These are phyloP conservation scores for Periconia sp. DNA, from an alignment of 2,329 filamentous ascomycete species.

Conservation along the genomic window DNA sequence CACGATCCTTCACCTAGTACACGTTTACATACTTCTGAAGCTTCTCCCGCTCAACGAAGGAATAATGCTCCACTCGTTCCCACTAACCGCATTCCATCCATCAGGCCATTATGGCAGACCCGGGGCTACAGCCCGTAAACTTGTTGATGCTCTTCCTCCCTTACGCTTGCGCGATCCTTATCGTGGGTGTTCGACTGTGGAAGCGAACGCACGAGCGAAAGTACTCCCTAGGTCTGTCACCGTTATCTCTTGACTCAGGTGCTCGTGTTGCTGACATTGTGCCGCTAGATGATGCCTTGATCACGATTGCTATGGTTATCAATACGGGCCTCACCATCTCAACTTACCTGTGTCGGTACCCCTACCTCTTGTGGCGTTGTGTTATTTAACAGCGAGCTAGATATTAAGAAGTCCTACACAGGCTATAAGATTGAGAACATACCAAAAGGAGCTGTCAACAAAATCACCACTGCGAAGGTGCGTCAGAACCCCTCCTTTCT, in stretches of 20 bases:
- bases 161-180: slow-evolving; percentile 2
- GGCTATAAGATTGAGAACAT: slow-evolving; percentile 7
- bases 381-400: not conserved
- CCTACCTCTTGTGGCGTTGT: not conserved
- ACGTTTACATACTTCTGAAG: no score
- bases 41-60: no score
- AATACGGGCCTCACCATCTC: not conserved
- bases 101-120: slow-evolving; percentile 7
- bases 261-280: not conserved
- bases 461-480: slow-evolving; percentile 1
- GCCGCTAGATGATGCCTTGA: slow-evolving; percentile 3
- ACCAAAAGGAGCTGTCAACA: slow-evolving; percentile 8
- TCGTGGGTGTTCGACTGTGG: slow-evolving; percentile 11
- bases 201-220: slow-evolving; percentile 2
- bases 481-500: not conserved
- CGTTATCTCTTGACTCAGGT: not conserved
- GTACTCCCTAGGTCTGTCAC: slow-evolving; percentile 6
- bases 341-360: not conserved
- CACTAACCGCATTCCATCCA: not conserved
- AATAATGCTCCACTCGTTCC: slow-evolving; percentile 1
- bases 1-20: no score
- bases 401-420: slow-evolving; percentile 1
- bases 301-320: not conserved
- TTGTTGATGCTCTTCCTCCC: slow-evolving; percentile 12
- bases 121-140: slow-evolving; percentile 9